Evolutionary conservation across 2,329 filamentous ascomycete species (phyloP).

Genomic region (Alternaria brassicicola): DNA sequence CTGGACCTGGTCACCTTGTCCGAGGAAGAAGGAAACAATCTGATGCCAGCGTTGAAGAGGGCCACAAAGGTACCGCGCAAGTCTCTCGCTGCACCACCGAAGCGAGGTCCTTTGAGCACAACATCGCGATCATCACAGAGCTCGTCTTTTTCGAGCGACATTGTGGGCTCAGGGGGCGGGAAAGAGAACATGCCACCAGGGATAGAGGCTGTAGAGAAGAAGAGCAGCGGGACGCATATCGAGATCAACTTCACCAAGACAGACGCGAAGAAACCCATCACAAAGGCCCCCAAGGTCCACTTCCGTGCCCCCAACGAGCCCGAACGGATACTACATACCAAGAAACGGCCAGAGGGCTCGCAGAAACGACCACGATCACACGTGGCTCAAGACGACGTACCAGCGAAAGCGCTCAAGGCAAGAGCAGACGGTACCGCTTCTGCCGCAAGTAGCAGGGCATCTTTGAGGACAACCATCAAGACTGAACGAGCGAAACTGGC

Average conservation of each 20-base stretch:
- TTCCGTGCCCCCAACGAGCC: slow-evolving; percentile 33
- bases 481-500: slow-evolving; percentile 31
- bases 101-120: slow-evolving; percentile 58
- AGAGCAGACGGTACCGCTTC: slow-evolving; percentile 38
- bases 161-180: slow-evolving; percentile 61
- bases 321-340: slow-evolving; percentile 25
- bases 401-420: slow-evolving; percentile 45
- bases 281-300: slow-evolving; percentile 37
- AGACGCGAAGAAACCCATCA: slow-evolving; percentile 28
- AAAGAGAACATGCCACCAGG: slow-evolving; percentile 69
- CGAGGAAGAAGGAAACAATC: slow-evolving; percentile 45
- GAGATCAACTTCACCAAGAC: slow-evolving; percentile 42
- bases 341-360: slow-evolving; percentile 33
- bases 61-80: slow-evolving; percentile 46
- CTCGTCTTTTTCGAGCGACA: slow-evolving; percentile 50
- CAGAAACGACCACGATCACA: slow-evolving; percentile 46
- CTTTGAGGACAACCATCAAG: slow-evolving; percentile 34
- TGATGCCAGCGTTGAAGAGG: slow-evolving; percentile 41
- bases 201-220: slow-evolving; percentile 34
- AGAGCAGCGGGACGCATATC: slow-evolving; percentile 35
- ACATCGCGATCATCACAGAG: slow-evolving; percentile 50
- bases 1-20: slow-evolving; percentile 48
- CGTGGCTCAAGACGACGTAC: slow-evolving; percentile 36
- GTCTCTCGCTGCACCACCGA: slow-evolving; percentile 55
- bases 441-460: slow-evolving; percentile 30